Percentiles rank a stretch among this genome's conserved stretches.
phyloP scores from a whole-genome alignment of 2,329 filamentous ascomycete genomes.

The Bimuria novae-zelandiae region DNA sequence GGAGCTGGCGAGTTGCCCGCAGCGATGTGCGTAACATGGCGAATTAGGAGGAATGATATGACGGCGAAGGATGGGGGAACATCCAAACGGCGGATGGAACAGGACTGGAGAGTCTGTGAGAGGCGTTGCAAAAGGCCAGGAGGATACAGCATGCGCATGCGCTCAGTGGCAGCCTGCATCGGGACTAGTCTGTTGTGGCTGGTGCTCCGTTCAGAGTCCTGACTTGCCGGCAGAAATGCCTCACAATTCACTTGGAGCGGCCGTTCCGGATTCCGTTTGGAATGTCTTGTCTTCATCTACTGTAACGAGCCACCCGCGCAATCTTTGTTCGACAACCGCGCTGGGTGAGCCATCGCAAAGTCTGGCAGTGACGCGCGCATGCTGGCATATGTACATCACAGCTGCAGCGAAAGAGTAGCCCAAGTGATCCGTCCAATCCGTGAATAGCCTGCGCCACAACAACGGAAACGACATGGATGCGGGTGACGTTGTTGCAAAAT shows the following conservation, averaged over 20 bases:
- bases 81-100: constrained; percentile 35
- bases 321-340: background rate
- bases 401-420: background rate
- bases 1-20: constrained; percentile 67
- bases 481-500: constrained; percentile 9
- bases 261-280: background rate
- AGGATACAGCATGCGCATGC: constrained; percentile 22
- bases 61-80: constrained; percentile 29
- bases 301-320: background rate
- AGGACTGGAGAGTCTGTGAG: constrained; percentile 26
- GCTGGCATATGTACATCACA: background rate
- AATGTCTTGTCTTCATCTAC: constrained; percentile 2
- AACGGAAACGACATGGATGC: constrained; percentile 1
- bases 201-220: constrained; percentile 6
- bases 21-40: constrained; percentile 75
- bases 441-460: background rate
- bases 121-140: constrained; percentile 20
- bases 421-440: background rate
- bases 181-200: constrained; percentile 22
- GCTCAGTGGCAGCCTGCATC: constrained; percentile 20
- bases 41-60: constrained; percentile 29
- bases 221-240: constrained; percentile 29
- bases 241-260: constrained; percentile 19
- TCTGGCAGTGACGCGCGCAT: background rate
- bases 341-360: background rate